phyloP scores from a whole-genome alignment of 169 alveolate species.

The Cryptosporidium tyzzeri region DNA sequence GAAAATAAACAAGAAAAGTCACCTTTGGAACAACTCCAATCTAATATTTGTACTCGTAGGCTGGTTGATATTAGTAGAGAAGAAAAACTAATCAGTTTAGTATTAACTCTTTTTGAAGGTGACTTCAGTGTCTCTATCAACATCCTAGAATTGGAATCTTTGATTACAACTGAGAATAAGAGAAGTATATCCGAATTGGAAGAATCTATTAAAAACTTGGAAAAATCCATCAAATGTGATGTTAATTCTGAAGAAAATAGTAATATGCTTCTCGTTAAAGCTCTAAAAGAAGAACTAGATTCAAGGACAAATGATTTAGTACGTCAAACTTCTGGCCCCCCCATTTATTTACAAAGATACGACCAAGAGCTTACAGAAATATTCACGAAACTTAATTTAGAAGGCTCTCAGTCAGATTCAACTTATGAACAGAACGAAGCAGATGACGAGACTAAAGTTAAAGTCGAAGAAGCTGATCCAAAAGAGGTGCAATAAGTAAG shows the following conservation, averaged over 20 bases:
- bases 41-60: background rate
- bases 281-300: background rate
- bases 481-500: background rate
- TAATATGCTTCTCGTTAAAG: background rate
- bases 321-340: background rate
- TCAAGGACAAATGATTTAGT: background rate
- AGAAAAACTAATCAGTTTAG: background rate
- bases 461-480: background rate
- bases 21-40: background rate
- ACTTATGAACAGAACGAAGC: background rate
- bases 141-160: background rate
- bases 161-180: background rate
- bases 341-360: conserved; percentile 1
- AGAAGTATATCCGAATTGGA: conserved; percentile 4
- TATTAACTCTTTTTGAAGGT: background rate
- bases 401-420: background rate
- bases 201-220: background rate
- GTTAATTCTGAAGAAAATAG: background rate
- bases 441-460: background rate
- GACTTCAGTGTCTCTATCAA: background rate
- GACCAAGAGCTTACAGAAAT: background rate
- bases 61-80: background rate
- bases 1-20: background rate
- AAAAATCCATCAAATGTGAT: background rate
- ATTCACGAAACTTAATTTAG: background rate